Evolutionary conservation across 2,329 filamentous ascomycete genomes (phyloP), one percentile per base, ranked within the genome.

Genomic region (Aspergillus sp.): DNA sequence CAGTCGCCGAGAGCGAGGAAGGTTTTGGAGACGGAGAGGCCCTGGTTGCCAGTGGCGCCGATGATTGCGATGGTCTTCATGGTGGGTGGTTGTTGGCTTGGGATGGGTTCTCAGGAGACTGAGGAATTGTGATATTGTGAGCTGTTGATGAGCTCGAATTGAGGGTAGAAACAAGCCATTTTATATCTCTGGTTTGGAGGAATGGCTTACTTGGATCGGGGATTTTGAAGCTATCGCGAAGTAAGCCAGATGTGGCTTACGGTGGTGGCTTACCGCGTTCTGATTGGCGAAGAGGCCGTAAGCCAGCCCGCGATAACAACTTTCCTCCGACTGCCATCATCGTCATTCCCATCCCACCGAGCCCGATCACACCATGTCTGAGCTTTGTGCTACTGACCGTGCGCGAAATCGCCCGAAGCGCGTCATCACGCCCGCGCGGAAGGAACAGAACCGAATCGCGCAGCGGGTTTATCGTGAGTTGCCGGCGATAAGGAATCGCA

Each of bases 391-490:
- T 22, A 33, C 14, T 9, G 41, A 22, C 11, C 11, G n/a, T 26
- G 36, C 30, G 17, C 24, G 35, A 30, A 19, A 22, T 10, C 47
- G 50, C 9, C 59, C 58, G 30, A 71, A 68, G 55, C 63, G 72
- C 38, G 58, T 68, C 26, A 56, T 74, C 14, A 75, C 72, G 7
- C 58, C 64, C 11, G 69, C 72, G 22, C 64, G 73, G 4, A 69
- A 65, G 52, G 64, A 70, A 45, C 72, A 74, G 53, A 75, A 75
- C 42, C 62, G 64, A 13, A 49, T 63, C 11, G 67, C 71, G 9
- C 72, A 74, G 52, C 64, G 63, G 50, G 55, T 63, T 1, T 73
- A 69, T 46, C 64, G 72, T 74, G 59, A 44, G 67, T 62, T 3
- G 13, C 4, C 8, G 8, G n/a, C 9, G 5, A 10, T 9, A 22